Evolutionary conservation across 2,329 filamentous ascomycete species (phyloP).

Genomic region (Leptographium radiaticola): DNA sequence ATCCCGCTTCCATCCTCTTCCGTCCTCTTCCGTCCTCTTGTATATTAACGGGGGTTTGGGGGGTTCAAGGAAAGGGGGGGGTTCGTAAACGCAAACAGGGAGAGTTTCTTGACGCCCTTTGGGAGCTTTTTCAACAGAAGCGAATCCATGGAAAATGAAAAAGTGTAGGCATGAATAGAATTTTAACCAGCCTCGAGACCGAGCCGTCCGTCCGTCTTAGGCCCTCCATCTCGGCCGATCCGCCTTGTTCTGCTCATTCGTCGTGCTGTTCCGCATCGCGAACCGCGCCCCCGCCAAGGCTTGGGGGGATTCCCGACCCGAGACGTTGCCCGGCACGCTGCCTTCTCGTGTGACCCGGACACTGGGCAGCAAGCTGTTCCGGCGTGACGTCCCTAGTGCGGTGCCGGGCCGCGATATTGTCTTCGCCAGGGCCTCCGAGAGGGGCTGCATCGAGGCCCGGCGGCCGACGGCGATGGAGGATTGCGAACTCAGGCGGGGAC

Average conservation of each 20-base stretch:
- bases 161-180: background rate
- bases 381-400: conserved; percentile 38
- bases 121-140: background rate
- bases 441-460: conserved; percentile 40
- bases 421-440: conserved; percentile 15
- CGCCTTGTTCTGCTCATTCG: conserved; percentile 17
- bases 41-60: background rate
- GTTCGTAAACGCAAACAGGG: background rate
- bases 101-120: background rate
- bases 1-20: background rate
- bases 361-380: conserved; percentile 36
- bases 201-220: too few species aligned
- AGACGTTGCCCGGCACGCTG: conserved; percentile 15
- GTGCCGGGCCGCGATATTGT: conserved; percentile 36
- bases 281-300: conserved; percentile 30
- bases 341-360: conserved; percentile 21
- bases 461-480: conserved; percentile 32
- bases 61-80: background rate
- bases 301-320: conserved; percentile 35
- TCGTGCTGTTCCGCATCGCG: conserved; percentile 27
- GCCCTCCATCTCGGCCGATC: conserved; percentile 35
- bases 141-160: background rate
- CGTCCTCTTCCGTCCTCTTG: background rate
- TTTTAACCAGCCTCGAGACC: background rate
- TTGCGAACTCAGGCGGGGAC: conserved; percentile 30